Percentiles rank a stretch among this genome's conserved stretches.
Evolutionary conservation across 352 stramenopile genomes (phyloP).

Genomic region (Halophytophthora batemanensis): DNA sequence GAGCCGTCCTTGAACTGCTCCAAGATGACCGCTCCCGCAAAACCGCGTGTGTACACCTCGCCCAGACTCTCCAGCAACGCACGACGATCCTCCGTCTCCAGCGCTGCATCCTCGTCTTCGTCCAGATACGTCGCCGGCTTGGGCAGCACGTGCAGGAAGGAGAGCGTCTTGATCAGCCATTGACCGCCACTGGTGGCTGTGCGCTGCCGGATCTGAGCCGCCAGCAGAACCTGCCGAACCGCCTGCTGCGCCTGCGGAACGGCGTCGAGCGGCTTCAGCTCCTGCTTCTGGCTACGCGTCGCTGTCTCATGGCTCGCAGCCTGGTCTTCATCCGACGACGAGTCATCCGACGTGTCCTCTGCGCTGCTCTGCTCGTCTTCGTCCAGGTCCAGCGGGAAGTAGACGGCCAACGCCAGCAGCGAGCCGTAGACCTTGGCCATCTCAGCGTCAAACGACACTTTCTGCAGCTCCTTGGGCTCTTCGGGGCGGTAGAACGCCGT

Average conservation of each 20-base stretch:
- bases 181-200: slow-evolving; percentile 17
- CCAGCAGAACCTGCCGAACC: slow-evolving; percentile 36
- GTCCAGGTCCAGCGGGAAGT: slow-evolving; percentile 43
- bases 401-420: slow-evolving; percentile 42
- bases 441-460: slow-evolving; percentile 35
- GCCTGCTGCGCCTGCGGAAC: slow-evolving; percentile 33
- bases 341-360: slow-evolving; percentile 41
- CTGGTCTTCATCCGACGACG: slow-evolving; percentile 34
- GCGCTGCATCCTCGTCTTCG: slow-evolving; percentile 36
- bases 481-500: slow-evolving; percentile 53
- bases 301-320: slow-evolving; percentile 11
- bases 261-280: slow-evolving; percentile 17
- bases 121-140: slow-evolving; percentile 43
- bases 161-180: slow-evolving; percentile 47
- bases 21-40: slow-evolving; percentile 25
- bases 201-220: slow-evolving; percentile 35
- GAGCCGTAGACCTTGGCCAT: slow-evolving; percentile 50
- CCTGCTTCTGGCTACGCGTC: slow-evolving; percentile 6
- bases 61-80: slow-evolving; percentile 45
- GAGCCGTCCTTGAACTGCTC: slow-evolving; percentile 18
- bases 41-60: slow-evolving; percentile 51
- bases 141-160: slow-evolving; percentile 33
- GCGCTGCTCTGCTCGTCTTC: slow-evolving; percentile 22
- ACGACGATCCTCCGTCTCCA: slow-evolving; percentile 25
- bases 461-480: slow-evolving; percentile 25